phyloP scores from a whole-genome alignment of 176 grass and related monocot genomes.

The Thinopyrum elongatum region DNA sequence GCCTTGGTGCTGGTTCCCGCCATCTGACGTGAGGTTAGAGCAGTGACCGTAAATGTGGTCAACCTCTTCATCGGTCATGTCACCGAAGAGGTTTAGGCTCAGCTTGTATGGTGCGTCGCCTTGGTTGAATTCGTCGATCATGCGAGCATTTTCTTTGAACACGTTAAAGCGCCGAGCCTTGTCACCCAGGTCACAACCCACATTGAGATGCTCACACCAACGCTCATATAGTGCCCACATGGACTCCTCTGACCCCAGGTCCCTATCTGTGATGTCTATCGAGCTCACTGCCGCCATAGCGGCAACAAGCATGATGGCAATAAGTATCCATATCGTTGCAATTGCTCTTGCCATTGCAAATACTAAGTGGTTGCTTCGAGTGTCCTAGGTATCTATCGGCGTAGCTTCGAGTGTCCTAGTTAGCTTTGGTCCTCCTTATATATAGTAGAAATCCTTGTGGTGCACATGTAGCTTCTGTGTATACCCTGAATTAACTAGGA shows the following conservation, averaged over 20 bases:
- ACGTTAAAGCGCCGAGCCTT: slow-evolving; percentile 27
- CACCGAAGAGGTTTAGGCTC: slow-evolving; percentile 38
- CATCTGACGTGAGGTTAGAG: neutral
- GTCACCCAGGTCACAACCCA: slow-evolving; percentile 25
- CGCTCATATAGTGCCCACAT: slow-evolving; percentile 40
- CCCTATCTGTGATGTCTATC: neutral
- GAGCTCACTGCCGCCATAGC: too few species aligned
- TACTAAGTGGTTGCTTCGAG: too few species aligned
- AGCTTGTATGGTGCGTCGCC: slow-evolving; percentile 34
- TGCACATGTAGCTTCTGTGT: too few species aligned
- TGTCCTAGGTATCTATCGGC: too few species aligned
- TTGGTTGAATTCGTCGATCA: too few species aligned
- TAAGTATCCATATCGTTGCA: too few species aligned
- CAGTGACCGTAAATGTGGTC: neutral
- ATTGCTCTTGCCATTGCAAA: too few species aligned
- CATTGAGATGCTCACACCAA: slow-evolving; percentile 30
- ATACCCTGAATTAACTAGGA: too few species aligned
- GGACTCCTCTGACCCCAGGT: slow-evolving; percentile 42
- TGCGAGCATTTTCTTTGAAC: too few species aligned
- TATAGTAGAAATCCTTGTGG: too few species aligned
- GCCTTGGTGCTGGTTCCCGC: neutral
- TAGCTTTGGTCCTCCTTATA: too few species aligned
- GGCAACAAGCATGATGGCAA: neutral
- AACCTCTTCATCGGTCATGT: slow-evolving; percentile 9
- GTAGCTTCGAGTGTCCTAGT: too few species aligned